Base-by-base conservation (phyloP, 2,329 filamentous ascomycete genomes). In the Colletotrichum lentis region DNA sequence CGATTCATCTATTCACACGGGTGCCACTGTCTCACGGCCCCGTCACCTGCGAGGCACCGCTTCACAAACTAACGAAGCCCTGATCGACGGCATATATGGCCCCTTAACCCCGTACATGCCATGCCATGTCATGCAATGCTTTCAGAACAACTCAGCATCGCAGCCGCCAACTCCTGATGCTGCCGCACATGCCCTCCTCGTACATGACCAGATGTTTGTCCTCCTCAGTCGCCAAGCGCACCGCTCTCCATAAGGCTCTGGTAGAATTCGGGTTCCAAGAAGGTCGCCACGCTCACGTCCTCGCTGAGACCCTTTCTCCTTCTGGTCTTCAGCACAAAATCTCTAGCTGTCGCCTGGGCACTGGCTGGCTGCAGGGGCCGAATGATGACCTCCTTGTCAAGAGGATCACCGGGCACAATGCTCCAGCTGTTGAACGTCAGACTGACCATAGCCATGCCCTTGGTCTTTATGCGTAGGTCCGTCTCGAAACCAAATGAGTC, bases 401-500 rank as follows among this genome's bases (percentile, higher is more conserved):
- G 85, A 47, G 96, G 96, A 78, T 99, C 96, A 63, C 96, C 96
- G 1, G 96, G 96, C 1, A 99, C 95, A 70, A 98, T 93, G 75
- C 87, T 94, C 96, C 96, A 99, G 72, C 92, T 90, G 77, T 99
- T 96, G 79, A 99, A 99, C 14, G 97, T 93, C 43, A 99, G 85
- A 73, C 90, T 94, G 61, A 98, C 89, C 75, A 93, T 94, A 64
- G 94, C 94, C 77, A 94, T 91, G 60, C 96, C 95, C 82, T 97
- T 93, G 0, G 95, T 97, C 80, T 97, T 94, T 76, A 98, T 98
- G 70, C 96, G 87, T 66, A 99, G 85, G 81, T 99, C 96, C 16
- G 96, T 98, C 83, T 99, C 96, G 79, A 99, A 98, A 22, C 96
- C 96, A 76, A 99, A 99, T 37, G 90, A 94, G 82, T 99, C 96